A percentile compares a stretch with the other conserved stretches of the same genome.
Conservation (phyloP, 2,329 filamentous ascomycete genomes). For the Fusarium kyushuense region DNA sequence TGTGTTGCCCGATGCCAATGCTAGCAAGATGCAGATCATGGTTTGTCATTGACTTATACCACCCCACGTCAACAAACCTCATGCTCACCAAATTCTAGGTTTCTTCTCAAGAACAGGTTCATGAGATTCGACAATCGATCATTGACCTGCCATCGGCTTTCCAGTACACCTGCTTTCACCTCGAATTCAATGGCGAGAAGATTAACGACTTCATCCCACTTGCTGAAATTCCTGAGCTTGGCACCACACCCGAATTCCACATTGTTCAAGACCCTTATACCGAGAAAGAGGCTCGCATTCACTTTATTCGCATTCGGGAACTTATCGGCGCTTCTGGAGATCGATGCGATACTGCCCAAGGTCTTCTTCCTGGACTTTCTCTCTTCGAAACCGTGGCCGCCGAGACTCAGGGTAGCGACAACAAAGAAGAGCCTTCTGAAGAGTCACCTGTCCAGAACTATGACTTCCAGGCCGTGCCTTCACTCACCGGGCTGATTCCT, state of each 20-base stretch:
- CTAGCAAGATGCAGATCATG: slow-evolving; percentile 85
- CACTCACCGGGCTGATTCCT: slow-evolving; percentile 79
- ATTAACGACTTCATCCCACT: slow-evolving; percentile 97
- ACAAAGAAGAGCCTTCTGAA: slow-evolving; percentile 37
- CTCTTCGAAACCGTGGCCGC: slow-evolving; percentile 83
- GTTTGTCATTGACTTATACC: slow-evolving; percentile 62
- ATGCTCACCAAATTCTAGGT: slow-evolving; percentile 66
- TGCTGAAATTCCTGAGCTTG: slow-evolving; percentile 85
- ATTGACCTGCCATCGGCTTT: slow-evolving; percentile 93
- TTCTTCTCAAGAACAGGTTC: slow-evolving; percentile 93
- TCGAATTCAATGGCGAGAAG: slow-evolving; percentile 87
- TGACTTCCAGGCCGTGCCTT: slow-evolving; percentile 77
- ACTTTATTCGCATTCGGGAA: slow-evolving; percentile 90
- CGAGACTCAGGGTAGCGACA: slow-evolving; percentile 57
- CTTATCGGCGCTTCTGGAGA: slow-evolving; percentile 92
- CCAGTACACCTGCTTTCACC: slow-evolving; percentile 98
- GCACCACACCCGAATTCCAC: slow-evolving; percentile 79
- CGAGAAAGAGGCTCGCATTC: slow-evolving; percentile 97
- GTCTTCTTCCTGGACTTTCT: slow-evolving; percentile 85
- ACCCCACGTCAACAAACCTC: slow-evolving; percentile 10
- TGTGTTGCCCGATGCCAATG: slow-evolving; percentile 79
- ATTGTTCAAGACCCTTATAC: slow-evolving; percentile 96
- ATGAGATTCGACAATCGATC: slow-evolving; percentile 96
- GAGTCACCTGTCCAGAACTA: slow-evolving; percentile 72
- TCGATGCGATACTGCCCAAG: slow-evolving; percentile 86